Base-by-base conservation (phyloP, 768 basidiomycete genomes). In the Suillus tomentosus region DNA sequence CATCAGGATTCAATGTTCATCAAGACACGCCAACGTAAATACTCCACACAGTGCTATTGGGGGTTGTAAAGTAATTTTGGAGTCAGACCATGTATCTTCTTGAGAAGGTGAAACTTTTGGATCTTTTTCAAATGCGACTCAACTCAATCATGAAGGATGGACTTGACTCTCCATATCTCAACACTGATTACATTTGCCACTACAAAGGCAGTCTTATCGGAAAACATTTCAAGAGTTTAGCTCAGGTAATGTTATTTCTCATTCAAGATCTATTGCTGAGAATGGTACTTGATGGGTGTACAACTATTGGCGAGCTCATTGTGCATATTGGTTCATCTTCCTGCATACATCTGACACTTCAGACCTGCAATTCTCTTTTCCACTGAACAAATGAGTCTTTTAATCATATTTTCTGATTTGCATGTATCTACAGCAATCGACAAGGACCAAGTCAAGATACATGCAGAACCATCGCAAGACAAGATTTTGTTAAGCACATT, bases 1-100 rank as follows among this genome's bases (percentile, higher is more conserved):
- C 24, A 2, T 27, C 39, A 66, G 5, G 75, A 79, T 13, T 78
- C 1, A 64, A 76, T 37, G 66, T 51, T 17, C 50, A 27, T 9
- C 42, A 65, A 3, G 75, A 79, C 40, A 79, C 73, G 0, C 77
- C 74, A 0, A 75, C 71, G 0, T 72, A 79, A 56, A 72, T 76
- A 0, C 69, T 79, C 0, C 78, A 79, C 27, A 79, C 72, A 0
- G 67, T 76, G 3, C 69, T 79, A 1, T 70, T 79, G 1, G 75
- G 75, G 6, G 62, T 75, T 13, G 65, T 75, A 27, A 78, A 77
- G 57, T 78, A 78, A 45, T 69, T 74, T 39, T 80, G 74, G 70
- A 70, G 60, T 0, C 71, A 75, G 24, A 73, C 66, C 0, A 22
- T 51, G 2, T 70, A 43, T 15, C 50, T 74, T 0, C 68, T 78